Evolutionary conservation across 148 eudicot species (phyloP).

Genomic region (Cornus florida): DNA sequence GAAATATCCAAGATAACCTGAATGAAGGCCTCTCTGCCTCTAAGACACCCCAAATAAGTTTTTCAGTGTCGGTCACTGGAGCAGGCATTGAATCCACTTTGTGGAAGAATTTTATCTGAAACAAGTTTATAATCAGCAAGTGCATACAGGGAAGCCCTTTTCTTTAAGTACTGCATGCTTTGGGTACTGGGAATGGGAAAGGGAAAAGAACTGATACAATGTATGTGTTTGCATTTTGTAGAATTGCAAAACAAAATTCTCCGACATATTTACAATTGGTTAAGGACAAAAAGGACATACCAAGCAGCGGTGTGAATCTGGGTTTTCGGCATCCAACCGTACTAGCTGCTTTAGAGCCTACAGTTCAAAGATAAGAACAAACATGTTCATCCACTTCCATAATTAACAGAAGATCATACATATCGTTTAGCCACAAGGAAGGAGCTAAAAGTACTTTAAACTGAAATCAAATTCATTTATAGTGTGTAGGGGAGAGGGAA

Average conservation of each 20-base stretch:
- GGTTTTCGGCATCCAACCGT: slow-evolving; percentile 82
- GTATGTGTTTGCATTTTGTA: not conserved
- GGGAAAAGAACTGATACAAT: not conserved
- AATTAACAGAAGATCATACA: not conserved
- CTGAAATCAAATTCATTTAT: not conserved
- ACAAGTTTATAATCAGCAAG: slow-evolving; percentile 3
- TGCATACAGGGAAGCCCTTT: not conserved
- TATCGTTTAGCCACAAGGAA: not conserved
- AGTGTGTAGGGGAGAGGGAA: not conserved
- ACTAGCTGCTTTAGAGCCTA: slow-evolving; percentile 88
- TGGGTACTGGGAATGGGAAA: not conserved
- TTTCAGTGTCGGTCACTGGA: slow-evolving; percentile 72
- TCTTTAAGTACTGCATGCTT: not conserved
- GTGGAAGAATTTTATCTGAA: slow-evolving; percentile 79
- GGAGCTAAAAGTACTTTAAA: not conserved
- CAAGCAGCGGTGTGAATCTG: slow-evolving; percentile 89
- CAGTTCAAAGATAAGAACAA: slow-evolving; percentile 15
- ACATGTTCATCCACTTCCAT: slow-evolving; percentile 7
- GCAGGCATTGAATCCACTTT: slow-evolving; percentile 75
- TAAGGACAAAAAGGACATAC: slow-evolving; percentile 34
- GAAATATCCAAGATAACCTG: slow-evolving; percentile 45
- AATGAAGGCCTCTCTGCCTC: slow-evolving; percentile 81
- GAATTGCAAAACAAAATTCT: not conserved
- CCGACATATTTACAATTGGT: not conserved
- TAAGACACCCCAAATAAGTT: slow-evolving; percentile 72